These are phyloP conservation scores for Phytopythium aichiense DNA, from an alignment of 352 stramenopile genomes.

Conservation along the genomic window DNA sequence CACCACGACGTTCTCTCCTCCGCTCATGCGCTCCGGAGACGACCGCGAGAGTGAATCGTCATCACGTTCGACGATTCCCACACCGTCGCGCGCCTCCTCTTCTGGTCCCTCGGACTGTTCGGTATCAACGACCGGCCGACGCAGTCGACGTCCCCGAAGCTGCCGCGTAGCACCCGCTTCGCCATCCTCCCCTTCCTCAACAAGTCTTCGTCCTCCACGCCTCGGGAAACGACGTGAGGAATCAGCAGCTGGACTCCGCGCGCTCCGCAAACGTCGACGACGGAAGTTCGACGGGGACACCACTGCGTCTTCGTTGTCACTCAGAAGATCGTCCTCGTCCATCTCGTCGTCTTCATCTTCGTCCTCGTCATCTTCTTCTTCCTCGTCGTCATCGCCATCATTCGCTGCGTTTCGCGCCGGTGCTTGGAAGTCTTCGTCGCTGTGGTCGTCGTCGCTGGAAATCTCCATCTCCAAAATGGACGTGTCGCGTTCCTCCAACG, in stretches of 20 bases:
- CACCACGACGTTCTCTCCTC: slow-evolving; percentile 49
- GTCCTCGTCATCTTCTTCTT: slow-evolving; percentile 47
- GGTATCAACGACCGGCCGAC: neutral
- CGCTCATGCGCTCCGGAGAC: slow-evolving; percentile 5
- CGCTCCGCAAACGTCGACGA: slow-evolving; percentile 32
- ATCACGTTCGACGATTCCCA: neutral
- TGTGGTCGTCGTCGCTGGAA: slow-evolving; percentile 82
- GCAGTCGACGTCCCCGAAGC: neutral
- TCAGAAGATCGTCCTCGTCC: slow-evolving; percentile 51
- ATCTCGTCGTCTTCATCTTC: slow-evolving; percentile 40
- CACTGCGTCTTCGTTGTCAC: slow-evolving; percentile 34
- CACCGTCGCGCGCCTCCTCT: neutral
- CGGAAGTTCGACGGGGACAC: slow-evolving; percentile 38
- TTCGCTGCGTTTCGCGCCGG: slow-evolving; percentile 37
- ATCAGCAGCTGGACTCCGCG: slow-evolving; percentile 13
- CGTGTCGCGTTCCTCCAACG: slow-evolving; percentile 76
- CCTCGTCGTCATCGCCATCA: slow-evolving; percentile 54
- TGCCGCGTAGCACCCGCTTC: slow-evolving; percentile 14
- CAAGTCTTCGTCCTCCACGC: slow-evolving; percentile 34
- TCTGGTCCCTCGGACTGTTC: neutral
- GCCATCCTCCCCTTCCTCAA: slow-evolving; percentile 7
- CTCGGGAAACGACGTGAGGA: slow-evolving; percentile 21
- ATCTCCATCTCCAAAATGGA: slow-evolving; percentile 83
- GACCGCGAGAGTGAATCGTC: neutral
- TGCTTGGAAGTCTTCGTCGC: slow-evolving; percentile 83